Conservation (phyloP, 2,329 filamentous ascomycete species). For the Monilinia vaccinii-corymbosi region DNA sequence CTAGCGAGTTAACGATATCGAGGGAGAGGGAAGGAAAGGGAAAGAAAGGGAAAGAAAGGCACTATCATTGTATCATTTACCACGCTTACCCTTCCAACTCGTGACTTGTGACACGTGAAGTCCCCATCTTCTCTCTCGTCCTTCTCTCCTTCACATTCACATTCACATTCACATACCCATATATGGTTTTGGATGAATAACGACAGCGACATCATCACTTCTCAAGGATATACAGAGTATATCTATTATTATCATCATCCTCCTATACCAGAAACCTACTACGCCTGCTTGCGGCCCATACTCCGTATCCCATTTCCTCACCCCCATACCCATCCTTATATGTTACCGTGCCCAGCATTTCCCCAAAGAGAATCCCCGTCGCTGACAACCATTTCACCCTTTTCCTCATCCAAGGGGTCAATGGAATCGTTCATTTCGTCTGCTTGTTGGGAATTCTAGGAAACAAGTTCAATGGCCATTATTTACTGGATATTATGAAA, state of each 20-base stretch:
- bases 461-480: neutral
- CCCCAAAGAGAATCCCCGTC: neutral
- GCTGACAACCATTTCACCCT: neutral
- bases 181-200: neutral
- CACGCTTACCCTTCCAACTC: no score
- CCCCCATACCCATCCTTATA: neutral
- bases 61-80: no score
- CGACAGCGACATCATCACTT: conserved; percentile 2
- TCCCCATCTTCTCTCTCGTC: no score
- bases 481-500: neutral
- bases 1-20: no score
- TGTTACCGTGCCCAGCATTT: neutral
- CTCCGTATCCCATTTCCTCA: neutral
- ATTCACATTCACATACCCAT: neutral
- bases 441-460: neutral
- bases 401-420: neutral
- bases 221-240: no score
- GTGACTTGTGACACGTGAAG: no score
- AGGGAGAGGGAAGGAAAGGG: neutral
- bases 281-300: neutral
- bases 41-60: neutral
- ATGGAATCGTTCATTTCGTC: neutral
- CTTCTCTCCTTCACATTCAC: neutral
- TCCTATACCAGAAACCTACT: neutral
- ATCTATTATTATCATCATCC: no score